Evolutionary conservation across 2,329 filamentous ascomycete genomes (phyloP).

Genomic region (Paecilomyces sp.): DNA sequence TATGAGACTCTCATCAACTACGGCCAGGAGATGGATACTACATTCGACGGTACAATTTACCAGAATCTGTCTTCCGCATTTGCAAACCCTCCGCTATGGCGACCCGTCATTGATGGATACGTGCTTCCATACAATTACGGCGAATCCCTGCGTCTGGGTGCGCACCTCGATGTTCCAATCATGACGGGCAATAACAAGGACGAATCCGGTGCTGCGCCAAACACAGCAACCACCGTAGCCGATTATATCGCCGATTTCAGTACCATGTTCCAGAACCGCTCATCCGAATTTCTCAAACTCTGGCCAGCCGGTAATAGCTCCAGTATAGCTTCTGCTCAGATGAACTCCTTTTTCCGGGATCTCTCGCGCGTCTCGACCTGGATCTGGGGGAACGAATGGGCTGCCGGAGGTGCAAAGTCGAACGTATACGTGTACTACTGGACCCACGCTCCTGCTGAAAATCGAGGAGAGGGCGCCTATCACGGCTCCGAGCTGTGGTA

Average conservation of each 20-base stretch:
- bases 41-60: conserved; percentile 16
- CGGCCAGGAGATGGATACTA: conserved; percentile 13
- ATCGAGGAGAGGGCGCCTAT: conserved; percentile 15
- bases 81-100: conserved; percentile 17
- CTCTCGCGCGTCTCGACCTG: conserved; percentile 16
- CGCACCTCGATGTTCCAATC: conserved; percentile 18
- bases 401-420: conserved; percentile 12
- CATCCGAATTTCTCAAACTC: conserved; percentile 12
- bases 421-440: conserved; percentile 24
- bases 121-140: conserved; percentile 18
- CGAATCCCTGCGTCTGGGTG: conserved; percentile 8
- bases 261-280: conserved; percentile 12
- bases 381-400: conserved; percentile 18
- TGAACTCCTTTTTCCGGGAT: conserved; percentile 14
- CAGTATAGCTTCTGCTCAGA: conserved; percentile 14
- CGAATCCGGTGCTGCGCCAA: conserved; percentile 13
- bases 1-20: conserved; percentile 26
- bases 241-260: conserved; percentile 11
- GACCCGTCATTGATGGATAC: conserved; percentile 22
- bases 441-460: conserved; percentile 19
- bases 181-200: conserved; percentile 23
- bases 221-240: conserved; percentile 5
- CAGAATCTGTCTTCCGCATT: conserved; percentile 9
- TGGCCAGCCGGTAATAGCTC: conserved; percentile 16
- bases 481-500: conserved; percentile 25